A percentile compares a stretch with the other conserved stretches of the same genome.
Conservation (phyloP, 2,329 filamentous ascomycete species). For the Nemania sp. region DNA sequence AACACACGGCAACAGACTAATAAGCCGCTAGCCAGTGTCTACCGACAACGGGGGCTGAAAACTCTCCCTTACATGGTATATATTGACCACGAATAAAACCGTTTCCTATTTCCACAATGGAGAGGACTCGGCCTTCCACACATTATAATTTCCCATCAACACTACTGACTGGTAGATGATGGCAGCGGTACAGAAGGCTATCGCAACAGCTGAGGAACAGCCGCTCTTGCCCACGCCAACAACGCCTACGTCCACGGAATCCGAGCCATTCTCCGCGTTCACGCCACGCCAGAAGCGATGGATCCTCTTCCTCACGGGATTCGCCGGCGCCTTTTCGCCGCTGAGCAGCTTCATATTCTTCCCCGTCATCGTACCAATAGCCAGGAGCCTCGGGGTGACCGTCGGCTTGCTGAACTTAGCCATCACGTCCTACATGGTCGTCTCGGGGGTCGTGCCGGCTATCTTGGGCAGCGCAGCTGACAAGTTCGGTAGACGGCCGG, state of each 20-base stretch:
- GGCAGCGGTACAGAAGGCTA: neutral
- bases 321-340: constrained; percentile 32
- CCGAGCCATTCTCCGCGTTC: constrained; percentile 20
- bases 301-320: constrained; percentile 30
- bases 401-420: constrained; percentile 25
- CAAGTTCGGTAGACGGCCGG: constrained; percentile 44
- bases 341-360: constrained; percentile 34
- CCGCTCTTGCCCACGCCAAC: neutral
- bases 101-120: neutral
- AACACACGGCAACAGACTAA: neutral
- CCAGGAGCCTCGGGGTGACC: constrained; percentile 22
- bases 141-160: neutral
- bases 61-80: neutral
- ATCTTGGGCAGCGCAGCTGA: constrained; percentile 49
- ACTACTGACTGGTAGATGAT: neutral
- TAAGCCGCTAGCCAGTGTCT: neutral
- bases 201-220: neutral
- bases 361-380: constrained; percentile 30
- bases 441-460: constrained; percentile 49
- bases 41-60: neutral
- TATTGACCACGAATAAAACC: neutral
- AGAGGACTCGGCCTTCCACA: neutral
- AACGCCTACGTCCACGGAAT: neutral
- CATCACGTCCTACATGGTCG: constrained; percentile 44
- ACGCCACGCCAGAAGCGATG: constrained; percentile 26